Percentiles rank a stretch among this genome's conserved stretches.
Conservation (phyloP, 306 rosid genomes). For the Begonia fuchsioides region DNA sequence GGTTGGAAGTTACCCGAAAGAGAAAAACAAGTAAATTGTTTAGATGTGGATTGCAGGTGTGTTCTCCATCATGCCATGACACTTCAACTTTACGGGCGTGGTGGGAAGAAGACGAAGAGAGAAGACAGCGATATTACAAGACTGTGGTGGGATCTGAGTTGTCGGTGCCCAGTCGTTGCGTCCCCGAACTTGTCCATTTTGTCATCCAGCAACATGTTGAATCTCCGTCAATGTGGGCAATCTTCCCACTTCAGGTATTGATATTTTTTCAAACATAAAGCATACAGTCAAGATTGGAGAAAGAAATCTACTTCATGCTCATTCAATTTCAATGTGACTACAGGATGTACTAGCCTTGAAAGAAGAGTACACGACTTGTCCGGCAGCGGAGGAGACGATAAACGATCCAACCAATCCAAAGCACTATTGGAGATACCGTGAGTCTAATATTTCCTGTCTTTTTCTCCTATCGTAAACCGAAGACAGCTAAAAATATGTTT, state of each 20-base stretch:
- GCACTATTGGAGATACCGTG: constrained; percentile 98
- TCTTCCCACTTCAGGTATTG: constrained; percentile 99
- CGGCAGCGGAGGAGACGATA: constrained; percentile 83
- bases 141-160: constrained; percentile 44
- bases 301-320: too few relatives aligned
- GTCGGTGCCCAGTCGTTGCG: constrained; percentile 55
- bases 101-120: constrained; percentile 99
- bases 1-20: too few relatives aligned
- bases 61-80: constrained; percentile 98
- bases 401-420: constrained; percentile 93
- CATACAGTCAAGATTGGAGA: too few relatives aligned
- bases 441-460: constrained; percentile 14
- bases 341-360: constrained; percentile 80
- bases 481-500: background rate
- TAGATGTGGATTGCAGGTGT: constrained; percentile 39
- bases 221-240: constrained; percentile 99
- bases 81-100: constrained; percentile 92
- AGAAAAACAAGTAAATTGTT: background rate
- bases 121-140: constrained; percentile 61
- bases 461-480: background rate
- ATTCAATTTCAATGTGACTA: too few relatives aligned
- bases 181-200: constrained; percentile 62
- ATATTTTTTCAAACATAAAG: too few relatives aligned
- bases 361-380: constrained; percentile 67
- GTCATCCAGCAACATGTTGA: constrained; percentile 64